Percentiles rank a stretch among this genome's conserved stretches.
These are phyloP conservation scores for Barnettozyma californica DNA, from an alignment of 805 yeast species.

Conservation along the genomic window DNA sequence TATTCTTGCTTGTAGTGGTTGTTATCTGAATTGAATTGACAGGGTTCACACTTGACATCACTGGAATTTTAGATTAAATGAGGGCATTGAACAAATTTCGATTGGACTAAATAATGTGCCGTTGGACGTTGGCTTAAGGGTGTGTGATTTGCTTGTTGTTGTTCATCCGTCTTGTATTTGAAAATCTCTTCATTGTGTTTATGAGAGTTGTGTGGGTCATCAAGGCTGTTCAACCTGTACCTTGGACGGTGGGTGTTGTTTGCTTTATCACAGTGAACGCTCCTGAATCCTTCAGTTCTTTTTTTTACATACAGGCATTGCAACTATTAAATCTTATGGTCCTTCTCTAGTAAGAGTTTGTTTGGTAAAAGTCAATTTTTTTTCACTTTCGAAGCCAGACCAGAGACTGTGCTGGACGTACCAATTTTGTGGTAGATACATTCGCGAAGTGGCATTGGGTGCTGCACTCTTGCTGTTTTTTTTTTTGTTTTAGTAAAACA, in stretches of 20 bases:
- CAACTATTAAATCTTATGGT: conserved; percentile 26
- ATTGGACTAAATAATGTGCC: no score
- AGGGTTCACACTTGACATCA: no score
- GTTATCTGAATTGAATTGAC: not conserved
- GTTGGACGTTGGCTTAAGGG: no score
- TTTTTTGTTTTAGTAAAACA: not conserved
- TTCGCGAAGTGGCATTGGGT: not conserved
- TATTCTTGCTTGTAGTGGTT: conserved; percentile 1
- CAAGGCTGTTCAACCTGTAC: not conserved
- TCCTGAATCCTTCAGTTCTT: not conserved
- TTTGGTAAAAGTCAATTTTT: conserved; percentile 25
- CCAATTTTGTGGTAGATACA: not conserved
- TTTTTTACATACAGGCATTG: conserved; percentile 37
- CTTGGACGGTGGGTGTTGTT: not conserved
- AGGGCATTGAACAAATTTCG: no score
- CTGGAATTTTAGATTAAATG: not conserved
- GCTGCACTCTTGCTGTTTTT: not conserved
- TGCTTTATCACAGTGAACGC: no score
- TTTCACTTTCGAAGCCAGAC: conserved; percentile 7
- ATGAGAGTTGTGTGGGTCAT: no score
- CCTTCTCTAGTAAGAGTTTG: conserved; percentile 6
- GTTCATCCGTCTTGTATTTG: not conserved
- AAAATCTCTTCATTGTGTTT: not conserved
- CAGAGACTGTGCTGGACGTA: not conserved
- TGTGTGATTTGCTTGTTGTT: not conserved